These are phyloP conservation scores for Ilyonectria sp. DNA, from an alignment of 2,329 filamentous ascomycete species.

Conservation along the genomic window DNA sequence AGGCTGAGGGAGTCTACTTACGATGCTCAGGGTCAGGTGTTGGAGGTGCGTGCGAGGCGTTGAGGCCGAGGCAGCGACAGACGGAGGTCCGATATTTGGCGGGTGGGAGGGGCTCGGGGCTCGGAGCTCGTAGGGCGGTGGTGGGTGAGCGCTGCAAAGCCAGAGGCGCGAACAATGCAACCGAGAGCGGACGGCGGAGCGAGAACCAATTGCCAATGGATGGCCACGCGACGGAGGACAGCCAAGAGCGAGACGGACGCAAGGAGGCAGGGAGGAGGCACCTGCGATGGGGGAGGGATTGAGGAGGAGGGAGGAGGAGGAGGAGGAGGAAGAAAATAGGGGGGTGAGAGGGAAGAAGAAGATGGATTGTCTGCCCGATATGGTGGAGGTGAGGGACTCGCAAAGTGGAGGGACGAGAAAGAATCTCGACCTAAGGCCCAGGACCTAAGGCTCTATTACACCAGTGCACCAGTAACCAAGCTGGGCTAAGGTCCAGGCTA, in stretches of 20 bases:
- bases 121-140: conserved; percentile 6
- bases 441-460: not conserved
- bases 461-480: not conserved
- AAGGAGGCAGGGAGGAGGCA: conserved; percentile 15
- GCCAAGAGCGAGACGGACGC: conserved; percentile 18
- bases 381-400: conserved; percentile 24
- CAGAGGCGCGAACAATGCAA: conserved; percentile 35
- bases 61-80: conserved; percentile 37
- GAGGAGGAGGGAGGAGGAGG: conserved; percentile 15
- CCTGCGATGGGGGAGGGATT: conserved; percentile 3
- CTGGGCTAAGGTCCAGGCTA: not conserved
- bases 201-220: conserved; percentile 41
- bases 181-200: conserved; percentile 27
- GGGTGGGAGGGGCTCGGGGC: conserved; percentile 22
- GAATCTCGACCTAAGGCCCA: conserved; percentile 13
- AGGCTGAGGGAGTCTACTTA: conserved; percentile 43
- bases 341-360: conserved; percentile 8
- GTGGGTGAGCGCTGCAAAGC: conserved; percentile 9
- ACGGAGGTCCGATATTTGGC: conserved; percentile 28
- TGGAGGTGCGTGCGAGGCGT: conserved; percentile 34
- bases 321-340: conserved; percentile 25
- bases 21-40: conserved; percentile 29
- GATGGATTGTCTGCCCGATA: conserved; percentile 8
- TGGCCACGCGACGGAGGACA: conserved; percentile 12
- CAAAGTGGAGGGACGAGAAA: conserved; percentile 34